A percentile compares a stretch with the other conserved stretches of the same genome.
Conservation (phyloP, 306 rosid species). For the Dryas octopetala region DNA sequence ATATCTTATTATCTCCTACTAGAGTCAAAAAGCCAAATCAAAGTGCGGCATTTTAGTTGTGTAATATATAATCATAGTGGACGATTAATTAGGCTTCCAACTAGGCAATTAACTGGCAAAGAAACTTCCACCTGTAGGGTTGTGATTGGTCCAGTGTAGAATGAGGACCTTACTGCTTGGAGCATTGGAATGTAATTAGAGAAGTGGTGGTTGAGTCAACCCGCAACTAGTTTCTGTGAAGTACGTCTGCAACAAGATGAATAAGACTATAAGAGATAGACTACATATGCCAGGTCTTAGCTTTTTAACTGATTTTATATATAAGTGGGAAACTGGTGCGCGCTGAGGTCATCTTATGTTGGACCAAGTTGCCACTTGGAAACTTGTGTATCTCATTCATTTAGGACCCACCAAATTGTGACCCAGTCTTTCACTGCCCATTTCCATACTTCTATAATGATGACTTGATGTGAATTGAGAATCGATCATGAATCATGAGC, state of each 20-base stretch:
- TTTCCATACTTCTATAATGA: not conserved
- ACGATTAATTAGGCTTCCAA: too few relatives aligned
- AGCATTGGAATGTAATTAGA: not conserved
- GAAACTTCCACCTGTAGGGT: too few relatives aligned
- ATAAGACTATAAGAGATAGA: not conserved
- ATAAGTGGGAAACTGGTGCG: not conserved
- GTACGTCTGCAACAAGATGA: too few relatives aligned
- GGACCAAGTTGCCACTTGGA: not conserved
- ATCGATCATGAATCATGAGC: too few relatives aligned
- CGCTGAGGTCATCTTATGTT: constrained; percentile 9
- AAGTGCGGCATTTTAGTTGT: too few relatives aligned
- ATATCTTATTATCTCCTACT: too few relatives aligned
- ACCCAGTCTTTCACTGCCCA: not conserved
- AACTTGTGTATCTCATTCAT: constrained; percentile 1
- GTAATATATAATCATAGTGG: too few relatives aligned
- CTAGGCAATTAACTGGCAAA: too few relatives aligned
- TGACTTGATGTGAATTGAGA: too few relatives aligned
- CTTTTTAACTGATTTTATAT: not conserved
- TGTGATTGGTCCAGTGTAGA: not conserved
- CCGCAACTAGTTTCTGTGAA: not conserved
- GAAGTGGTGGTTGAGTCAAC: constrained; percentile 9
- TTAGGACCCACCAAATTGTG: not conserved
- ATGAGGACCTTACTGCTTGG: not conserved
- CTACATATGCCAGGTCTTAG: not conserved
- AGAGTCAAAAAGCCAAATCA: too few relatives aligned